A percentile compares a stretch with the other conserved stretches of the same genome.
phyloP scores from a whole-genome alignment of 345 rosid species.

The Gossypium bickii region DNA sequence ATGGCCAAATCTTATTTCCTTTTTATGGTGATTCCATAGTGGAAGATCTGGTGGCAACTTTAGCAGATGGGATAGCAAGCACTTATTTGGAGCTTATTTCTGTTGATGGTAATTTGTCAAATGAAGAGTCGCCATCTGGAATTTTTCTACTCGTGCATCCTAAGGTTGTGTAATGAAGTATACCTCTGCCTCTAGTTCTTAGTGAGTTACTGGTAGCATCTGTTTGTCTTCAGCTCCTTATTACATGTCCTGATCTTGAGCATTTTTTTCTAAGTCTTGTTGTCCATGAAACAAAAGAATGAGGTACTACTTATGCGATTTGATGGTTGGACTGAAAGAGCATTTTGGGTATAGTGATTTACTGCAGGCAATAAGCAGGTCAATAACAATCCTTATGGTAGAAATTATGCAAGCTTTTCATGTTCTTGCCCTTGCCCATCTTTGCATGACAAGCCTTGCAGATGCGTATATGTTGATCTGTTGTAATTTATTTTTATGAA shows the following conservation, averaged over 20 bases:
- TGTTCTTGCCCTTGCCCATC: too few species aligned
- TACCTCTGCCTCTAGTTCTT: slow-evolving; percentile 7
- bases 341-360: neutral
- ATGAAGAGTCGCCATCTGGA: slow-evolving; percentile 56
- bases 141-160: slow-evolving; percentile 77
- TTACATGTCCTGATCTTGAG: neutral
- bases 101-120: slow-evolving; percentile 65
- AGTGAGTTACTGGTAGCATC: neutral
- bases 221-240: neutral
- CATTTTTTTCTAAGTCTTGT: neutral
- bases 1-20: slow-evolving; percentile 46
- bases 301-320: too few species aligned
- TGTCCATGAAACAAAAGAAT: neutral
- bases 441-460: too few species aligned
- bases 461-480: too few species aligned
- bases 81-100: slow-evolving; percentile 84
- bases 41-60: slow-evolving; percentile 76
- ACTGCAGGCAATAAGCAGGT: neutral
- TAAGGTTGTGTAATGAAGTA: slow-evolving; percentile 83
- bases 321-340: too few species aligned
- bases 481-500: too few species aligned
- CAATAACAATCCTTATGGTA: neutral
- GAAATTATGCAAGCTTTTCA: neutral
- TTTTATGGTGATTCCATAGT: slow-evolving; percentile 61
- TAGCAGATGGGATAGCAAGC: slow-evolving; percentile 83